Percentiles rank a stretch among this genome's conserved stretches.
Conservation (phyloP, 2,329 filamentous ascomycete species). For the Aspergillus chevalieri region DNA sequence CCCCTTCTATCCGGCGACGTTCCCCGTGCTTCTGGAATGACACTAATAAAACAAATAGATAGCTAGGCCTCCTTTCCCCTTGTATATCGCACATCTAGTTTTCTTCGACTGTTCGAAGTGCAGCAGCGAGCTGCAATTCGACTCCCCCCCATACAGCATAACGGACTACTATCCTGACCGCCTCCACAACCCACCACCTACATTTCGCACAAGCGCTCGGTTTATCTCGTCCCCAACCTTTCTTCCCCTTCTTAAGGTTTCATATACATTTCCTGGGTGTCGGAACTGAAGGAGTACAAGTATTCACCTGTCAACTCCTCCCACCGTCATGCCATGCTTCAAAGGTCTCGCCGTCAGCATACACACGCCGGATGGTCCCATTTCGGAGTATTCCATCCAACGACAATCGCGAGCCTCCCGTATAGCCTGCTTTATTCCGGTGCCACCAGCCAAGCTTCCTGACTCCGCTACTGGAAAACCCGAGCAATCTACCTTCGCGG, state of each 20-base stretch:
- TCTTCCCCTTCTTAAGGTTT: neutral
- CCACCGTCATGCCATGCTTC: conserved; percentile 76
- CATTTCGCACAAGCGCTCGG: conserved; percentile 4
- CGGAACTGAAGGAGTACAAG: neutral
- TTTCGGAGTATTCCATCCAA: conserved; percentile 90
- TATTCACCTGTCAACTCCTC: neutral
- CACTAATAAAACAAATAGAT: neutral
- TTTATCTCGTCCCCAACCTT: conserved; percentile 2
- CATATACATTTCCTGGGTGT: neutral
- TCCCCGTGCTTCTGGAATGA: neutral
- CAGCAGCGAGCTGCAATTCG: neutral
- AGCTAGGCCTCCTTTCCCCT: neutral
- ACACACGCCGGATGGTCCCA: conserved; percentile 71
- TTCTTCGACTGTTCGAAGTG: neutral
- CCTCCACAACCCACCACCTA: conserved; percentile 20
- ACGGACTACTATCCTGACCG: conserved; percentile 16
- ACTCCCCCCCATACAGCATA: neutral
- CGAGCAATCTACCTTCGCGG: conserved; percentile 92
- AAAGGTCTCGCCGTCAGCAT: conserved; percentile 98
- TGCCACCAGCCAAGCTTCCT: conserved; percentile 76
- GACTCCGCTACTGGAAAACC: conserved; percentile 65
- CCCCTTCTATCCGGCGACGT: neutral
- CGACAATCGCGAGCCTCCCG: conserved; percentile 84
- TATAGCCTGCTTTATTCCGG: conserved; percentile 95
- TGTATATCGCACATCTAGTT: neutral